These are phyloP conservation scores for Biancaea sappan DNA, from an alignment of 306 rosid species.

Conservation along the genomic window DNA sequence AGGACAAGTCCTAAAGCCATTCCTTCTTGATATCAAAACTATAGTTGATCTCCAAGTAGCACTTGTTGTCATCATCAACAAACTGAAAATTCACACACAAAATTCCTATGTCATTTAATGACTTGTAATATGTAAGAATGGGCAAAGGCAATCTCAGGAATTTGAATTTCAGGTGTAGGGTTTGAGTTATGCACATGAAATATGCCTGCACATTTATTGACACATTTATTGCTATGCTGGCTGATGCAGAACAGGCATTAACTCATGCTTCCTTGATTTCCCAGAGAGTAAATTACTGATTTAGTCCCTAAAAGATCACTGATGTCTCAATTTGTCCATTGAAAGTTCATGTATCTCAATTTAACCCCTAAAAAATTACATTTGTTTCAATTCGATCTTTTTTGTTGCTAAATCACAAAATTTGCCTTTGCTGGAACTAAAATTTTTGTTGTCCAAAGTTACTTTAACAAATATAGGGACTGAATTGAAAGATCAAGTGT, in stretches of 20 bases:
- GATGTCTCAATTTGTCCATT: too few relatives aligned
- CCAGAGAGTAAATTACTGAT: too few relatives aligned
- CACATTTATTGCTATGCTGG: conserved; percentile 30
- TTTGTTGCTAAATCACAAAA: too few relatives aligned
- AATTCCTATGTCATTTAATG: conserved; percentile 26
- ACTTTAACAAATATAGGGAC: too few relatives aligned
- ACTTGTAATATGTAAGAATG: not conserved
- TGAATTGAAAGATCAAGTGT: too few relatives aligned
- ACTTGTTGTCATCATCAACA: conserved; percentile 85
- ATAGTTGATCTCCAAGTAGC: conserved; percentile 93
- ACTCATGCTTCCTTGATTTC: conserved; percentile 35
- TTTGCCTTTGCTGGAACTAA: too few relatives aligned
- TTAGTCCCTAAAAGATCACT: too few relatives aligned
- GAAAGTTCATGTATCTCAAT: too few relatives aligned
- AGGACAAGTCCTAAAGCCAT: conserved; percentile 53
- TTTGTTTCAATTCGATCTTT: too few relatives aligned
- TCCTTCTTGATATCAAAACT: conserved; percentile 79
- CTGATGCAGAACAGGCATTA: conserved; percentile 41
- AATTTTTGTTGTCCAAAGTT: too few relatives aligned
- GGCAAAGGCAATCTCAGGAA: conserved; percentile 37
- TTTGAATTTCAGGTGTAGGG: conserved; percentile 41
- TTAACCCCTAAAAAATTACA: too few relatives aligned
- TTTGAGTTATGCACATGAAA: conserved; percentile 40
- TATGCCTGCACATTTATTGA: conserved; percentile 35
- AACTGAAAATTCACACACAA: conserved; percentile 48